phyloP scores from a whole-genome alignment of 2,329 filamentous ascomycete genomes.

The Macrophomina phaseolina region DNA sequence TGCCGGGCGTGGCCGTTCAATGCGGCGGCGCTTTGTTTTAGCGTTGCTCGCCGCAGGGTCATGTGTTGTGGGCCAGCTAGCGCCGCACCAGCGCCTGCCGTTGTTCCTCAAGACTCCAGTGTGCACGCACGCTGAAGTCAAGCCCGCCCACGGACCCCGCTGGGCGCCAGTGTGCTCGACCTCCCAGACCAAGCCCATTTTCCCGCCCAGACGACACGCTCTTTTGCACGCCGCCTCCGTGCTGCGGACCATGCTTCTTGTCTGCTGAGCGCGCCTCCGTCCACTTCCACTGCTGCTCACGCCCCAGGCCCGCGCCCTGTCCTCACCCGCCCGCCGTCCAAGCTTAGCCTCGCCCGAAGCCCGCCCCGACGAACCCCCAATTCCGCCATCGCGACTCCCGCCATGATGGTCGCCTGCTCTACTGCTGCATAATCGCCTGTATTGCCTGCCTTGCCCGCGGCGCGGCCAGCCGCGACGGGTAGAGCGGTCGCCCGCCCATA shows the following conservation, averaged over 20 bases:
- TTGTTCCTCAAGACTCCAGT: slow-evolving; percentile 9
- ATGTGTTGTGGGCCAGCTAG: neutral
- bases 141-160: slow-evolving; percentile 18
- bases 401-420: slow-evolving; percentile 42
- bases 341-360: slow-evolving; percentile 3
- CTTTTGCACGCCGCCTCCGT: slow-evolving; percentile 2
- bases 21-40: slow-evolving; percentile 20
- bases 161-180: slow-evolving; percentile 19
- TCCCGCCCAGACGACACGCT: neutral
- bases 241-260: slow-evolving; percentile 6
- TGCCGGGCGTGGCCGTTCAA: too few species aligned
- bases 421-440: slow-evolving; percentile 38
- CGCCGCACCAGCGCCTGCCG: neutral
- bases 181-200: neutral
- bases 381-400: slow-evolving; percentile 21
- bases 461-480: slow-evolving; percentile 30
- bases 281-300: neutral
- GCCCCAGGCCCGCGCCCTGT: slow-evolving; percentile 2
- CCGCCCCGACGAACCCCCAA: slow-evolving; percentile 15
- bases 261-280: slow-evolving; percentile 11
- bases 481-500: slow-evolving; percentile 23
- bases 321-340: neutral
- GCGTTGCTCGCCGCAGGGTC: slow-evolving; percentile 5
- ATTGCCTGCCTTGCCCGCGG: slow-evolving; percentile 39
- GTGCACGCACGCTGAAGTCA: neutral